Percentiles rank a stretch among this genome's conserved stretches.
Evolutionary conservation across 2,329 filamentous ascomycete species (phyloP).

Genomic region (Fusarium brevicatenulatum): DNA sequence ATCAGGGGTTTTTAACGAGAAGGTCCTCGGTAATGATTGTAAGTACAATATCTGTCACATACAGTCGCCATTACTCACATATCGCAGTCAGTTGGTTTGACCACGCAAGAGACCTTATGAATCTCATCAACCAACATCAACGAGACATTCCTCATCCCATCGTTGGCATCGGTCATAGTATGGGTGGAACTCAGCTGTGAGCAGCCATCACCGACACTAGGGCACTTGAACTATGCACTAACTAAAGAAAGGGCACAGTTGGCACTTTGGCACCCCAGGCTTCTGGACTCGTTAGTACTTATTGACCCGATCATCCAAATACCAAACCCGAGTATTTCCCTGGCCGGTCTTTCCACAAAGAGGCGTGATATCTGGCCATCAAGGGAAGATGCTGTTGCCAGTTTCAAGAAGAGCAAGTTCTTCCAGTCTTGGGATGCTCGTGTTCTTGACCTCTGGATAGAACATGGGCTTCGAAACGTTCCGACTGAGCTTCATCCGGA

Average conservation of each 20-base stretch:
- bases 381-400: not conserved
- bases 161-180: not conserved
- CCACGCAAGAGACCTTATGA: not conserved
- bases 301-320: not conserved
- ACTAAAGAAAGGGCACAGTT: not conserved
- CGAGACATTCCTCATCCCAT: not conserved
- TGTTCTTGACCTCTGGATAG: not conserved
- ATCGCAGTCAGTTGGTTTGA: not conserved
- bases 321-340: not conserved
- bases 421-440: conserved; percentile 6
- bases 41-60: rapidly evolving
- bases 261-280: not conserved
- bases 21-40: not conserved
- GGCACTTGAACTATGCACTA: rapidly evolving
- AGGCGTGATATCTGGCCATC: not conserved
- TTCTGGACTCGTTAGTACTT: not conserved
- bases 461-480: not conserved
- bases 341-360: not conserved
- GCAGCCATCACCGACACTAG: rapidly evolving
- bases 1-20: not conserved
- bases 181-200: conserved; percentile 1
- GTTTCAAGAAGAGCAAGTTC: not conserved
- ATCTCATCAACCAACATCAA: conserved; percentile 4
- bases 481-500: not conserved
- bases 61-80: rapidly evolving